Evolutionary conservation across 371 early-diverging fungal genomes (phyloP).

Genomic region (Mucor lusitanicus): DNA sequence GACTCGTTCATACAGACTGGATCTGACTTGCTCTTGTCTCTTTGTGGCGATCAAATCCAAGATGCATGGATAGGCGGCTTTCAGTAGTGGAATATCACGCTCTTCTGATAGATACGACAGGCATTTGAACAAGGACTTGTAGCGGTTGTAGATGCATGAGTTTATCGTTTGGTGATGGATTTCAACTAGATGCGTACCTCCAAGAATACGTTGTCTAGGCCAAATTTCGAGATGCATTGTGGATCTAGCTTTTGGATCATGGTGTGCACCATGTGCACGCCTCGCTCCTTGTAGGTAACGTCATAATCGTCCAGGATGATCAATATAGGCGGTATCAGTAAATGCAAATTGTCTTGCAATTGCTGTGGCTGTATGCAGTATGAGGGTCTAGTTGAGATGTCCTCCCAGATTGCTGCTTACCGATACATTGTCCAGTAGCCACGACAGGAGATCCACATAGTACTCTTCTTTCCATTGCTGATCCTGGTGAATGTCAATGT

Average conservation of each 20-base stretch:
- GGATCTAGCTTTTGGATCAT: conserved; percentile 27
- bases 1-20: conserved; percentile 27
- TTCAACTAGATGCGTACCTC: conserved; percentile 38
- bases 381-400: neutral
- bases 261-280: conserved; percentile 28
- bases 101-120: conserved; percentile 33
- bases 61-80: conserved; percentile 35
- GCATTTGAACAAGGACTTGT: conserved; percentile 41
- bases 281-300: conserved; percentile 29
- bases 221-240: conserved; percentile 6
- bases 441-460: conserved; percentile 22
- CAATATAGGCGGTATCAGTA: conserved; percentile 33
- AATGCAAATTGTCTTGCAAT: conserved; percentile 21
- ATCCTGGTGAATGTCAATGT: conserved; percentile 22
- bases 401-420: conserved; percentile 15
- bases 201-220: conserved; percentile 34
- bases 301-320: conserved; percentile 41
- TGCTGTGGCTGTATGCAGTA: conserved; percentile 3
- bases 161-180: no score
- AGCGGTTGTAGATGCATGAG: no score
- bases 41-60: conserved; percentile 26
- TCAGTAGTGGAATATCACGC: conserved; percentile 22
- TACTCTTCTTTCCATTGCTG: conserved; percentile 33
- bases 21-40: conserved; percentile 1
- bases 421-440: conserved; percentile 23